Conservation (phyloP, 1,284 basidiomycete genomes). For the Ganoderma multipileum region DNA sequence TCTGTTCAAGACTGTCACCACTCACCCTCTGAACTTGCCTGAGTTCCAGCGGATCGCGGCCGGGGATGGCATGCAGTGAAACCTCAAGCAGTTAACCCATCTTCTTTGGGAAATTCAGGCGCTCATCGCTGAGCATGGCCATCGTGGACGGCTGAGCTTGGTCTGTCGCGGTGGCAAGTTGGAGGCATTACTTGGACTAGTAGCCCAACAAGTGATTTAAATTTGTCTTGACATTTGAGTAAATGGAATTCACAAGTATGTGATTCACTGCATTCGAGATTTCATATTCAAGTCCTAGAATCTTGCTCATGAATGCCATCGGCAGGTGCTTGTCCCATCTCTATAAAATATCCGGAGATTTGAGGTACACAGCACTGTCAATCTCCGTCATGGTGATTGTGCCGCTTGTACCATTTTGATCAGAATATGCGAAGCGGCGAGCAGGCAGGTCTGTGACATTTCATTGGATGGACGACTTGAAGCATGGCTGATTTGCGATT, state of each 20-base stretch:
- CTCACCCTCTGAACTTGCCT: constrained; percentile 44
- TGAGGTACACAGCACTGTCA: background rate
- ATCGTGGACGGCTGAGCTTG: constrained; percentile 45
- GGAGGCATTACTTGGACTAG: constrained; percentile 6
- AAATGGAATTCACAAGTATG: background rate
- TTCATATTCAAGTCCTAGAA: background rate
- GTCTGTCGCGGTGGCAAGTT: constrained; percentile 24
- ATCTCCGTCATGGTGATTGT: background rate
- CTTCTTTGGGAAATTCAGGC: constrained; percentile 52
- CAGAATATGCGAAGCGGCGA: background rate
- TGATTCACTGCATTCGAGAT: background rate
- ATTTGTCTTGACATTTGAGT: background rate
- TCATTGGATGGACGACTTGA: background rate
- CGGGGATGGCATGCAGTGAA: constrained; percentile 35
- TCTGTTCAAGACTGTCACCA: constrained; percentile 47
- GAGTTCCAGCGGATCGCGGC: constrained; percentile 37
- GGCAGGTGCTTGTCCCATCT: background rate
- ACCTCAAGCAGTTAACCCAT: constrained; percentile 47
- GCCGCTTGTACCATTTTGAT: background rate
- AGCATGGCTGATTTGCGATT: background rate
- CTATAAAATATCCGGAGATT: background rate
- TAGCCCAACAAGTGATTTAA: background rate
- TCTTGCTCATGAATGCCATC: background rate
- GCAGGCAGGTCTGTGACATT: background rate
- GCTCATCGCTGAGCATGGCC: constrained; percentile 50